Evolutionary conservation across 768 basidiomycete species (phyloP).

Genomic region (Pleurotus giganteus): DNA sequence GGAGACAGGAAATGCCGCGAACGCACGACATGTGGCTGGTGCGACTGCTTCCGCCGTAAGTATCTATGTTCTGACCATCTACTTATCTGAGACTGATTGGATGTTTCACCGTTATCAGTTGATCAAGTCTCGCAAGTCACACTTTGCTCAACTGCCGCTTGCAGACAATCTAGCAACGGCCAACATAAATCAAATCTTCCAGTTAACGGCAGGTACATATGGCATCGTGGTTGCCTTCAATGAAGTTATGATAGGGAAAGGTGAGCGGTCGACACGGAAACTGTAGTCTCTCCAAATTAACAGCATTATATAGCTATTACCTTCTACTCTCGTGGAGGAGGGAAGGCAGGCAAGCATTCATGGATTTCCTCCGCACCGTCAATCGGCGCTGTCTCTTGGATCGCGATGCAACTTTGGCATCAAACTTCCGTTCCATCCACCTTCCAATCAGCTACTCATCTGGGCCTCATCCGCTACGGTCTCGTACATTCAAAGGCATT

Average conservation of each 20-base stretch:
- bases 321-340: background rate
- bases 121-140: background rate
- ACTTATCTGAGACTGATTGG: background rate
- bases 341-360: background rate
- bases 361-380: background rate
- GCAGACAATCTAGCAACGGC: background rate
- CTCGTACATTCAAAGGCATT: background rate
- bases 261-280: background rate
- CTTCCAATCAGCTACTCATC: background rate
- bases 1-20: background rate
- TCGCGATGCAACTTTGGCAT: background rate
- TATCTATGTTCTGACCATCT: background rate
- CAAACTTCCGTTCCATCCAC: background rate
- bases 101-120: background rate
- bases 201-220: background rate
- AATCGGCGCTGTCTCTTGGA: background rate
- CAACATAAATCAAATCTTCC: background rate
- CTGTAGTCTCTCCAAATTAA: background rate
- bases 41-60: background rate
- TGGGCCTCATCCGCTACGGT: background rate
- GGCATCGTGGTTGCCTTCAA: background rate
- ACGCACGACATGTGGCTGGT: background rate
- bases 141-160: background rate
- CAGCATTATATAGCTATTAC: background rate
- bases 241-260: background rate